A percentile compares a stretch with the other conserved stretches of the same genome.
phyloP scores from a whole-genome alignment of 2,329 filamentous ascomycete genomes.

The Aureobasidium namibiae region DNA sequence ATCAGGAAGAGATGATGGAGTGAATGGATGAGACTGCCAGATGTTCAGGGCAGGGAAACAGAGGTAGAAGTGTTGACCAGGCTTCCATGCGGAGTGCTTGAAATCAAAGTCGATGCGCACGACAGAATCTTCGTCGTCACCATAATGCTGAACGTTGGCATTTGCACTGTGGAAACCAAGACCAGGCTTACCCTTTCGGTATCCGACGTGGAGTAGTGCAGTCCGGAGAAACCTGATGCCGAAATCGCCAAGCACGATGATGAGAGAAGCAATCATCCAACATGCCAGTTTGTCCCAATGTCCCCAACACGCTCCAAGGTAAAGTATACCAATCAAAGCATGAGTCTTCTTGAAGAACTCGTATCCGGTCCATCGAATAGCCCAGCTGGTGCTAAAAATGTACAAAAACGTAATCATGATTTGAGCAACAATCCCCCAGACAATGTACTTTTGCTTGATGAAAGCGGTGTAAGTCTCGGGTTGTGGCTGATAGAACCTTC shows the following conservation, averaged over 20 bases:
- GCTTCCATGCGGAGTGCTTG: constrained; percentile 49
- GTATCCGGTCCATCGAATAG: constrained; percentile 61
- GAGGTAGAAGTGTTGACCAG: constrained; percentile 65
- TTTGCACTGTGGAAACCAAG: constrained; percentile 49
- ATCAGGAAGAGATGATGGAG: constrained; percentile 48
- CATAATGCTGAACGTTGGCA: constrained; percentile 46
- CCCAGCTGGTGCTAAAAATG: constrained; percentile 50
- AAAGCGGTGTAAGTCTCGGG: constrained; percentile 50
- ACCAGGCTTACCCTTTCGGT: constrained; percentile 25
- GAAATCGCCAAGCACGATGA: constrained; percentile 59
- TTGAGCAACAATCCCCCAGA: constrained; percentile 66
- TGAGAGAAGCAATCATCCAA: constrained; percentile 59
- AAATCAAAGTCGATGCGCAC: constrained; percentile 60
- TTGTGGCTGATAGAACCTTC: constrained; percentile 62
- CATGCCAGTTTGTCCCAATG: constrained; percentile 63
- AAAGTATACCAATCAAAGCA: constrained; percentile 64
- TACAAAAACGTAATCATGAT: constrained; percentile 54
- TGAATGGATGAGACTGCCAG: constrained; percentile 68
- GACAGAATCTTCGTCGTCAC: constrained; percentile 53
- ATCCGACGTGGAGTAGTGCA: constrained; percentile 52
- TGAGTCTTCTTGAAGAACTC: constrained; percentile 70
- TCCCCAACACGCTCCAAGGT: constrained; percentile 66
- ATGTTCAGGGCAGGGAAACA: constrained; percentile 58
- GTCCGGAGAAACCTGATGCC: constrained; percentile 50
- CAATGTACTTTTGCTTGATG: constrained; percentile 58